These are phyloP conservation scores for Candida piceae DNA, from an alignment of 805 yeast species.

Conservation along the genomic window DNA sequence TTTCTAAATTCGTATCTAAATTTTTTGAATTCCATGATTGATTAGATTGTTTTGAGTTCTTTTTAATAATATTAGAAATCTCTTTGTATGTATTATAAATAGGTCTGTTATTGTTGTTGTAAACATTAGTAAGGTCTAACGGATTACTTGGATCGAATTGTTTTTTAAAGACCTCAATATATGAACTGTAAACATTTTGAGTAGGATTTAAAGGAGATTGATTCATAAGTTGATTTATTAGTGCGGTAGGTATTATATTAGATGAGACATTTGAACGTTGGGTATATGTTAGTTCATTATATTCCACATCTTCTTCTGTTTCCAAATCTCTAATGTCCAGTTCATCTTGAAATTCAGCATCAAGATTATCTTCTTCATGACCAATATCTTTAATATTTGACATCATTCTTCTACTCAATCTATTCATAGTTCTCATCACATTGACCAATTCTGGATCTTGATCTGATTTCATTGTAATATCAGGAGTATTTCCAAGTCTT, in stretches of 20 bases:
- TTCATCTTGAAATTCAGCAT: constrained; percentile 38
- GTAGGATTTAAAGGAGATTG: constrained; percentile 27
- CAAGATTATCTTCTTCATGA: constrained; percentile 29
- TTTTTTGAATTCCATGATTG: constrained; percentile 34
- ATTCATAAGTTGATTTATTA: constrained; percentile 10
- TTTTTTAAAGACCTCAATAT: constrained; percentile 16
- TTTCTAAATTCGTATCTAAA: constrained; percentile 14
- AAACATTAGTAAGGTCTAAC: constrained; percentile 23
- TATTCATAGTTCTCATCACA: constrained; percentile 82
- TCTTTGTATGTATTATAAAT: constrained; percentile 41
- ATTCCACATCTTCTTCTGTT: constrained; percentile 41
- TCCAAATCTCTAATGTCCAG: constrained; percentile 48
- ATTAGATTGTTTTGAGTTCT: constrained; percentile 50
- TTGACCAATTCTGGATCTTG: constrained; percentile 65
- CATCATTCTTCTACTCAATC: constrained; percentile 78
- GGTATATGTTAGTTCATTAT: constrained; percentile 40
- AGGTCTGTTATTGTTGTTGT: constrained; percentile 25
- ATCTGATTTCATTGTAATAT: constrained; percentile 75
- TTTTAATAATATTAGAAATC: constrained; percentile 43
- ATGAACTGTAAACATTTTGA: constrained; percentile 21
- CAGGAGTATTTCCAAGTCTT: constrained; percentile 75
- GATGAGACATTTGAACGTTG: constrained; percentile 25
- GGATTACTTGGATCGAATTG: constrained; percentile 16
- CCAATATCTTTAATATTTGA: constrained; percentile 43
- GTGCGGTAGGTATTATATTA: constrained; percentile 21